Base-by-base conservation (phyloP, 2,329 filamentous ascomycete species). In the Colletotrichum gigasporum region DNA sequence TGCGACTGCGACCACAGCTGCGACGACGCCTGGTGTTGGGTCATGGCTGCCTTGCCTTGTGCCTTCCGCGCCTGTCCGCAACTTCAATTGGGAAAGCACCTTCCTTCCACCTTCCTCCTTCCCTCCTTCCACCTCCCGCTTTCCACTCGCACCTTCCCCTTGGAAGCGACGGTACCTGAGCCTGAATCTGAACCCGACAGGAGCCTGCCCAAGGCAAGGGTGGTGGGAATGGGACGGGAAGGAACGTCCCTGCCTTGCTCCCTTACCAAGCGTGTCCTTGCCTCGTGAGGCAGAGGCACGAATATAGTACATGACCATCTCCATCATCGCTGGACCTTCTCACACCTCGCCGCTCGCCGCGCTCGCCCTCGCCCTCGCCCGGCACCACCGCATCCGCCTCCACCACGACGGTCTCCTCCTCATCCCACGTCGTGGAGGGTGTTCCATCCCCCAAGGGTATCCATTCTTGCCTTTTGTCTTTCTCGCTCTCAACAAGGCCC, bases 391-490 rank as follows among this genome's bases (percentile, higher is more conserved):
- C 39, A 42, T 42, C 39, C 39, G 39, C 14, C 16, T 12, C 16
- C 39, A 42, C 18, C 18, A 42, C 39, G 39, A 42, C 22, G 16
- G 39, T 42, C 16, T 16, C 39, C 22, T 42, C 39, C 39, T 16
- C 18, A 20, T 20, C 22, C 39, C 39, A 18, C 16, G 56, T 59
- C 26, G 42, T 50, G 51, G 37, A n/a, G 26, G 28, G 20, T 41
- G 56, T 59, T 59, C 56, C 56, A 59, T 41, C 47, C 20, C 20
- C 42, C 35, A 37, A 22, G 41, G 57, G 30, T 20, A 37, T 20
- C 50, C 39, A 24, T 52, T 9, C 45, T 51, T 34, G 32, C 30
- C 26, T 16, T 58, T 42, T 24, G 22, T 22, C 28, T 37, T 22
- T 7, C 11, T 26, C 18, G 30, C 32, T 26, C 8, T 12, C 8